Evolutionary conservation across 768 basidiomycete genomes (phyloP), one percentile per base, ranked within the genome.

Genomic region (Suillus occidentalis): DNA sequence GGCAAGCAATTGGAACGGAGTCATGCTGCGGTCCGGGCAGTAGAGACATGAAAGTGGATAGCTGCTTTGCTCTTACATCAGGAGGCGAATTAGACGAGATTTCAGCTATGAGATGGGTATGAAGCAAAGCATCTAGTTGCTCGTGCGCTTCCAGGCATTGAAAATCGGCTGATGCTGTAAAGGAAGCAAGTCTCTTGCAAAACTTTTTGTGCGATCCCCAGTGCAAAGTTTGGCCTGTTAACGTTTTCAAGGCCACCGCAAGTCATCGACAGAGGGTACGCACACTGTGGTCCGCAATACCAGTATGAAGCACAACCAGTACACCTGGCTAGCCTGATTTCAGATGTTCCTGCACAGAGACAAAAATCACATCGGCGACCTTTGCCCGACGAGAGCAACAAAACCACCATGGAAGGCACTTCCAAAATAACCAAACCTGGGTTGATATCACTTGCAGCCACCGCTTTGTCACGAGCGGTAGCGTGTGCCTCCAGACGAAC

Each of bases 211-310:
- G 92, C 0, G 78, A 69, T 45, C 81, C 82, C 92, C 92, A 94
- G 62, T 92, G 86, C 40, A 72, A 57, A n/a, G 64, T 76, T 72
- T 94, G 92, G 76, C 91, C 91, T 93, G 72, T 14, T 50, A 58
- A 57, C 63, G 55, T 52, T 53, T 53, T 68, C 52, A 65, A 70
- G 22, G 67, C 37, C 52, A 36, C 39, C 10, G 37, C 9, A 60
- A 63, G 36, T 66, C 42, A 61, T 56, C 52, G 31, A 22, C 43
- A 61, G 55, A 65, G 58, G 60, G 60, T 61, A 70, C 85, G 74
- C 73, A 92, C 92, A 94, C 73, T 78, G 69, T 28, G 78, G 67
- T 67, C 83, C 82, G 69, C 92, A 94, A 71, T 94, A 94, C 84
- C 86, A 92, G 71, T 89, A 90, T 0, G 83, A 81, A 18, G 81